These are phyloP conservation scores for Cladosporium sp. DNA, from an alignment of 2,329 filamentous ascomycete species.

Conservation along the genomic window DNA sequence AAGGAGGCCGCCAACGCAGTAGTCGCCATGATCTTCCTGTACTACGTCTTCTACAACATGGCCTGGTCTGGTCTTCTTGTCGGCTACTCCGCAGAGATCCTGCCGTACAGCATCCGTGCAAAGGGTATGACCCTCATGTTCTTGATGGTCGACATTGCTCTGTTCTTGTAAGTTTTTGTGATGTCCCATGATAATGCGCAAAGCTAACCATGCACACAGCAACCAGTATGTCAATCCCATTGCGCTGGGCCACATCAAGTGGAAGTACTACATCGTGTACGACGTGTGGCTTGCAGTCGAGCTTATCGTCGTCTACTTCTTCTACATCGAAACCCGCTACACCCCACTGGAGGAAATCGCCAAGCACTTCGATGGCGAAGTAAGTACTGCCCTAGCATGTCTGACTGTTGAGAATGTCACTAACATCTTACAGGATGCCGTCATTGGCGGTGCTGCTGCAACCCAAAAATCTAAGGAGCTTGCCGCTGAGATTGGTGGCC, in stretches of 20 bases:
- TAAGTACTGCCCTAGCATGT: neutral
- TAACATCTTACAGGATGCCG: conserved; percentile 34
- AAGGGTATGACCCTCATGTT: conserved; percentile 43
- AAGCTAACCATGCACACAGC: neutral
- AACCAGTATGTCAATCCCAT: conserved; percentile 36
- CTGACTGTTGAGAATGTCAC: neutral
- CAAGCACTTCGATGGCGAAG: conserved; percentile 37
- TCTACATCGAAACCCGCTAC: conserved; percentile 42
- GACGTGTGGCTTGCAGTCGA: conserved; percentile 31
- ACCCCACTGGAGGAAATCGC: conserved; percentile 45
- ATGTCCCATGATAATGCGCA: no score
- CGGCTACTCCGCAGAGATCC: conserved; percentile 44
- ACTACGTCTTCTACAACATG: conserved; percentile 35
- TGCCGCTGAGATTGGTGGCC: conserved; percentile 24
- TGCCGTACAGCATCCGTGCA: conserved; percentile 45
- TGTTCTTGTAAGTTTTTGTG: conserved; percentile 33
- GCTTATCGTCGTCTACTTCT: conserved; percentile 30
- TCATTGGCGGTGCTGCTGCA: conserved; percentile 33
- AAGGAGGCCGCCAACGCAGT: conserved; percentile 27
- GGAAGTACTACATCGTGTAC: conserved; percentile 32
- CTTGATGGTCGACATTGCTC: conserved; percentile 41
- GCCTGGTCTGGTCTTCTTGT: conserved; percentile 42
- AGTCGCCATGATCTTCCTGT: conserved; percentile 32
- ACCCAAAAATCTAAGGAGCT: conserved; percentile 30
- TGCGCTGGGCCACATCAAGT: conserved; percentile 23